Evolutionary conservation across 441 rosid genomes (phyloP).

Genomic region (Jatropha podagrica): DNA sequence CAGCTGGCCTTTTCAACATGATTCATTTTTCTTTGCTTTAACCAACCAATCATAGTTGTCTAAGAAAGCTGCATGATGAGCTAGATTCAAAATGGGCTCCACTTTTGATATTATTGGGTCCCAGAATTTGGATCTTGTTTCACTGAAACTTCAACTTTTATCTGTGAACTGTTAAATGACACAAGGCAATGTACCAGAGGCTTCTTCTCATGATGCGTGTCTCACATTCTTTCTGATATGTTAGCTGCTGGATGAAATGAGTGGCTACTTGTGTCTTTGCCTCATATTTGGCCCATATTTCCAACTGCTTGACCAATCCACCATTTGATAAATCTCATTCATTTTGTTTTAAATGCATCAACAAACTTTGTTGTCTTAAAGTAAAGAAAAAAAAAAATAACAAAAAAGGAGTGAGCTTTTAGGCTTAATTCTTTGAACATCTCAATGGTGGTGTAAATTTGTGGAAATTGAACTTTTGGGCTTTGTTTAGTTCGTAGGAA

Average conservation of each 20-base stretch:
- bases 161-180: neutral
- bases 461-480: neutral
- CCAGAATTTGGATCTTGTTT: neutral
- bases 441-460: neutral
- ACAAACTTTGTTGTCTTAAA: neutral
- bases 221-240: neutral
- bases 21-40: constrained; percentile 3
- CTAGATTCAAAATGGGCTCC: neutral
- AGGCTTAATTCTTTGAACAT: neutral
- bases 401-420: neutral
- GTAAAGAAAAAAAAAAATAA: neutral
- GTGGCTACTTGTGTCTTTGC: neutral
- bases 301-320: neutral
- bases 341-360: neutral
- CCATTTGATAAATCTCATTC: neutral
- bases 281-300: neutral
- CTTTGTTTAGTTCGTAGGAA: neutral
- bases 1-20: constrained; percentile 27
- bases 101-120: neutral
- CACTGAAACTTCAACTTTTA: neutral
- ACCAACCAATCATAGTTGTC: neutral
- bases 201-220: neutral
- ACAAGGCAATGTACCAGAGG: neutral
- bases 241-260: neutral
- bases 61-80: too few species aligned